phyloP scores from a whole-genome alignment of 2,329 filamentous ascomycete species.

The Diaporthe caulivora region DNA sequence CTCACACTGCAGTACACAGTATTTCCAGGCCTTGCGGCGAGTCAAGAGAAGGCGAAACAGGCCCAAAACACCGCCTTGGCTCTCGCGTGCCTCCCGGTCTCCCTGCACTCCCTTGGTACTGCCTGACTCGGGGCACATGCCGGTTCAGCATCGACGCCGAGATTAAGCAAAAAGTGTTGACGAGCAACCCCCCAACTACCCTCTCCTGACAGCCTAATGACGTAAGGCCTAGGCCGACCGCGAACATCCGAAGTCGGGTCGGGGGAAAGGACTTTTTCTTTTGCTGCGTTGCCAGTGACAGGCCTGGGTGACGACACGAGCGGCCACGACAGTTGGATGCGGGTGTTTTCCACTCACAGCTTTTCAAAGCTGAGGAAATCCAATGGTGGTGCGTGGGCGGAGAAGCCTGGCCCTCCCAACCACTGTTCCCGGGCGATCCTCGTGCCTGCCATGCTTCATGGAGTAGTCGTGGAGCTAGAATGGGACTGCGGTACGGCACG shows the following conservation, averaged over 20 bases:
- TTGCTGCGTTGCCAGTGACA: slow-evolving; percentile 7
- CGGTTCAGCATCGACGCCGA: slow-evolving; percentile 37
- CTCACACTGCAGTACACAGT: slow-evolving; percentile 5
- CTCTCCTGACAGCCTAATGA: slow-evolving; percentile 29
- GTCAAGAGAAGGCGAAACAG: slow-evolving; percentile 38
- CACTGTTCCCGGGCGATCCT: slow-evolving; percentile 23
- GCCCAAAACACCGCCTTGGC: slow-evolving; percentile 35
- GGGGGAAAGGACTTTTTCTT: slow-evolving; percentile 31
- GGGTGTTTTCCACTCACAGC: background rate
- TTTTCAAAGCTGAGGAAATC: background rate
- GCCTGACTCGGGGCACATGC: slow-evolving; percentile 35
- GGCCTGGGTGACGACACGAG: slow-evolving; percentile 1
- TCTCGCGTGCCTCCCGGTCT: slow-evolving; percentile 29
- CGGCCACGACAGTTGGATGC: background rate
- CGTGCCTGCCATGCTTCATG: slow-evolving; percentile 26
- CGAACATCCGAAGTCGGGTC: slow-evolving; percentile 31
- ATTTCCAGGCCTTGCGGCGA: slow-evolving; percentile 20
- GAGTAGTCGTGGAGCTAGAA: slow-evolving; percentile 37
- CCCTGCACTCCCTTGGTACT: slow-evolving; percentile 15
- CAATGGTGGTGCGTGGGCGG: background rate
- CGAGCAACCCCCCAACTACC: slow-evolving; percentile 23
- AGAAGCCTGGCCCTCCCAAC: slow-evolving; percentile 19
- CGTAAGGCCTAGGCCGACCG: slow-evolving; percentile 22
- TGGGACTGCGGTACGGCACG: slow-evolving; percentile 40
- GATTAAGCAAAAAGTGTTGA: slow-evolving; percentile 32